Base-by-base conservation (phyloP, 257 asterid species). In the Solanum pimpinellifolium region DNA sequence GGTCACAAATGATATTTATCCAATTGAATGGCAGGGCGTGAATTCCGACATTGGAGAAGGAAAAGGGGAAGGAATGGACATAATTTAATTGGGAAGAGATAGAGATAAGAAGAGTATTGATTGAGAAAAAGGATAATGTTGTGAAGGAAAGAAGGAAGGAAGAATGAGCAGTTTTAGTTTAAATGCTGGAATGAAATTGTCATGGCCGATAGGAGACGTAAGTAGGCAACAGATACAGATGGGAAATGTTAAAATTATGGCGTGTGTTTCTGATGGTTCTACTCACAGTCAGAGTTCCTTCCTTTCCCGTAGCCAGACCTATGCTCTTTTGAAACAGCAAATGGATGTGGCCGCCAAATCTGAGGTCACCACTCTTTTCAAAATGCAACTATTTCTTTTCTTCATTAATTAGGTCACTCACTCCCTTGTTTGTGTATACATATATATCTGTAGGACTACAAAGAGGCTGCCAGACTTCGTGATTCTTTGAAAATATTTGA, bases 381-480 rank as follows among this genome's bases (percentile, higher is more conserved):
- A 56, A 56, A 56, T 56, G 62, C 62, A 56, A 56, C 62, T 56
- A 9, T 2, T 56, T 56, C 11, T 18, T 56, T 56, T 56, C 62
- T 56, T 56, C 62, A 23, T 56, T 37, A 37, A 37, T 37, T 37
- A 37, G 39, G 39, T 56, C 62, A 56, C 4, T 18, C 7, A 23
- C 62, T 56, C 62, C 18, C 62, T 56, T 56, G 62, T 37, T 7
- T 37, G 39, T 6, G 6, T 37, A 33, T 33, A 33, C 2, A 52
- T 39, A 39, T 37, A 15, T 31, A 83, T 83, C 8, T 85, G 59
- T 68, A 91, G 99, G 97, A 95, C 90, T 96, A 94, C 88, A 89
- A 92, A 85, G 96, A 95, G 90, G 97, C 98, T 13, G 98, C 98
- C 47, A 92, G 99, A 85, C 92, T 95, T 86, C 97, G 98, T 76